Evolutionary conservation across 371 early-diverging fungal species (phyloP).

Genomic region (Neoconidiobolus thromboides): DNA sequence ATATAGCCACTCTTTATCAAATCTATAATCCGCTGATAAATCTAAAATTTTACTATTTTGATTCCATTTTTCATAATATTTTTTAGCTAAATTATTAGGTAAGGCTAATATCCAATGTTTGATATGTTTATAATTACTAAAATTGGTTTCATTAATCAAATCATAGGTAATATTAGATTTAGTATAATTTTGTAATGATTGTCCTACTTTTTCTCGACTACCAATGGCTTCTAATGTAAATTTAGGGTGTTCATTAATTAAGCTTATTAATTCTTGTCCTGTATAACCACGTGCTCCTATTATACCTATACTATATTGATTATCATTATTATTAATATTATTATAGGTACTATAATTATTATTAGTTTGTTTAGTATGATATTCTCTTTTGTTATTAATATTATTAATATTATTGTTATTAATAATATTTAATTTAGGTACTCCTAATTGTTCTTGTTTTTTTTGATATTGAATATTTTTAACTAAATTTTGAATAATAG

Average conservation of each 20-base stretch:
- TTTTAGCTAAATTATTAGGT: slow-evolving; percentile 73
- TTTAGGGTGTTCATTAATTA: slow-evolving; percentile 70
- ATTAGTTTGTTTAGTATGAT: too few relatives aligned
- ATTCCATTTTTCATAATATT: slow-evolving; percentile 52
- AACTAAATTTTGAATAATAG: slow-evolving; percentile 21
- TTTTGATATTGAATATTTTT: neutral
- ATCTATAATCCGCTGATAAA: slow-evolving; percentile 84
- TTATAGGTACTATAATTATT: too few relatives aligned
- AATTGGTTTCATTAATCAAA: slow-evolving; percentile 54
- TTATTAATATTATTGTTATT: too few relatives aligned
- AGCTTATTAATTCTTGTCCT: slow-evolving; percentile 78
- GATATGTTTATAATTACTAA: slow-evolving; percentile 40
- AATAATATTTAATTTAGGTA: too few relatives aligned
- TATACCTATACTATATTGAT: slow-evolving; percentile 26
- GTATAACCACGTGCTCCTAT: slow-evolving; percentile 95
- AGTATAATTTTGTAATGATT: slow-evolving; percentile 56
- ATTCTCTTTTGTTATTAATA: too few relatives aligned
- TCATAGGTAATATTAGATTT: slow-evolving; percentile 48
- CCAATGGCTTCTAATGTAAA: slow-evolving; percentile 71
- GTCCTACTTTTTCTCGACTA: slow-evolving; percentile 81
- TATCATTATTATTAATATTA: too few relatives aligned
- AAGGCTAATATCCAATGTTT: slow-evolving; percentile 90
- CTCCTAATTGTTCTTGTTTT: too few relatives aligned
- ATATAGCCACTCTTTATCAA: slow-evolving; percentile 67
- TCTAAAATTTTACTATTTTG: slow-evolving; percentile 62